phyloP scores from a whole-genome alignment of 495 filamentous ascomycete genomes.

The Penicillium arizonense region DNA sequence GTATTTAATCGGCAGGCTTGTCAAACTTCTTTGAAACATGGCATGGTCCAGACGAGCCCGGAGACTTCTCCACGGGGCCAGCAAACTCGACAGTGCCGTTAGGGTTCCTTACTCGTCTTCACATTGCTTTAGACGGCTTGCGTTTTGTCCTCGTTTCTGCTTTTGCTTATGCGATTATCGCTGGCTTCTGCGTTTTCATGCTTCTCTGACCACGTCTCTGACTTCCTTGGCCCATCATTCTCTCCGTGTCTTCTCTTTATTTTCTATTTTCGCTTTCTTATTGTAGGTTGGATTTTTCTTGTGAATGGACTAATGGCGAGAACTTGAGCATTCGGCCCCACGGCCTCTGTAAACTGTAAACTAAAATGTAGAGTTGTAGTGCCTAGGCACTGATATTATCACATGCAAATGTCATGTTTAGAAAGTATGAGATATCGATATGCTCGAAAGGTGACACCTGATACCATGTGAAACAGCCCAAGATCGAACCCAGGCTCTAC shows the following conservation, averaged over 20 bases:
- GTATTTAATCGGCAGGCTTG: constrained; percentile 18
- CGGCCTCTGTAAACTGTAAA: constrained; percentile 8
- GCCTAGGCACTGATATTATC: neutral
- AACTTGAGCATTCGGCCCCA: constrained; percentile 17
- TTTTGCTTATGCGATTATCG: constrained; percentile 30
- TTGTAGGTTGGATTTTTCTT: constrained; percentile 45
- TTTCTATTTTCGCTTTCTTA: constrained; percentile 15
- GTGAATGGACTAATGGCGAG: constrained; percentile 44
- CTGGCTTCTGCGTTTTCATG: constrained; percentile 22
- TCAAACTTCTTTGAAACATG: constrained; percentile 17
- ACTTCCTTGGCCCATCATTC: constrained; percentile 27
- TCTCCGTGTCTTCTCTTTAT: constrained; percentile 21
- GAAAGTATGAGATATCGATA: too few relatives aligned
- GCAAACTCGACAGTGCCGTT: constrained; percentile 17
- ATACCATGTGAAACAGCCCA: too few relatives aligned
- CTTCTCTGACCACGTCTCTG: constrained; percentile 25
- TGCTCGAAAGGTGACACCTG: too few relatives aligned
- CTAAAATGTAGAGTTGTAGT: neutral
- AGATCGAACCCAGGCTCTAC: neutral
- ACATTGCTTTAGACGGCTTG: constrained; percentile 43
- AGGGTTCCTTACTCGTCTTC: constrained; percentile 22
- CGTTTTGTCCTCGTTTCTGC: constrained; percentile 27
- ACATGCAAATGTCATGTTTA: neutral
- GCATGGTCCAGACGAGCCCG: constrained; percentile 12
- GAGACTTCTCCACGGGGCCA: constrained; percentile 6